Percentiles rank a stretch among this genome's conserved stretches.
Conservation (phyloP, 805 yeast species). For the Zygosaccharomyces gambellarensis region DNA sequence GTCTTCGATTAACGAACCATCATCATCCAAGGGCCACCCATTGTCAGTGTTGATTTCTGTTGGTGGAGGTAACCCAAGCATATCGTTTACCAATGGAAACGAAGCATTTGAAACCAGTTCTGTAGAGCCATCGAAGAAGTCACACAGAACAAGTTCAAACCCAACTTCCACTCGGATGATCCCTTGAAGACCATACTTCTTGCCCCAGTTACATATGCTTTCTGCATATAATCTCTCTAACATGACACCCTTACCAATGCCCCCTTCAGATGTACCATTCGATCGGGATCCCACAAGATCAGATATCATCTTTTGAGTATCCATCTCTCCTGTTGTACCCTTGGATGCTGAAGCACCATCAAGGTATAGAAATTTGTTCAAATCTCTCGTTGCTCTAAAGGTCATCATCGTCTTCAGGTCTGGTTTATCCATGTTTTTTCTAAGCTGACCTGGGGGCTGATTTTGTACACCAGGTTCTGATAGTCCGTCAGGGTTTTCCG, state of each 20-base stretch:
- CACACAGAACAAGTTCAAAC: slow-evolving; percentile 57
- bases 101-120: slow-evolving; percentile 45
- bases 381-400: slow-evolving; percentile 43
- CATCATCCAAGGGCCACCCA: slow-evolving; percentile 32
- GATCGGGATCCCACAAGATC: slow-evolving; percentile 21
- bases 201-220: slow-evolving; percentile 51
- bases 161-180: slow-evolving; percentile 55
- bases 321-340: slow-evolving; percentile 54
- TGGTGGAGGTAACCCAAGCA: slow-evolving; percentile 39
- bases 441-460: not conserved
- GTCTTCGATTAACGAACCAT: slow-evolving; percentile 19
- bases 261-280: slow-evolving; percentile 12
- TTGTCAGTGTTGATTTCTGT: slow-evolving; percentile 20
- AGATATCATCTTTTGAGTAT: slow-evolving; percentile 45
- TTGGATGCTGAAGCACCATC: slow-evolving; percentile 72
- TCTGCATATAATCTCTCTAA: slow-evolving; percentile 46
- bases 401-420: slow-evolving; percentile 37
- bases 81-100: slow-evolving; percentile 35
- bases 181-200: slow-evolving; percentile 53
- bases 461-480: not conserved
- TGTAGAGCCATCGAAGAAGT: slow-evolving; percentile 45
- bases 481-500: slow-evolving; percentile 12
- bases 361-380: slow-evolving; percentile 46
- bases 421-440: slow-evolving; percentile 1
- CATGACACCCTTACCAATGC: slow-evolving; percentile 28